Evolutionary conservation across 2,329 filamentous ascomycete species (phyloP).

Genomic region (Drechmeria coniospora): DNA sequence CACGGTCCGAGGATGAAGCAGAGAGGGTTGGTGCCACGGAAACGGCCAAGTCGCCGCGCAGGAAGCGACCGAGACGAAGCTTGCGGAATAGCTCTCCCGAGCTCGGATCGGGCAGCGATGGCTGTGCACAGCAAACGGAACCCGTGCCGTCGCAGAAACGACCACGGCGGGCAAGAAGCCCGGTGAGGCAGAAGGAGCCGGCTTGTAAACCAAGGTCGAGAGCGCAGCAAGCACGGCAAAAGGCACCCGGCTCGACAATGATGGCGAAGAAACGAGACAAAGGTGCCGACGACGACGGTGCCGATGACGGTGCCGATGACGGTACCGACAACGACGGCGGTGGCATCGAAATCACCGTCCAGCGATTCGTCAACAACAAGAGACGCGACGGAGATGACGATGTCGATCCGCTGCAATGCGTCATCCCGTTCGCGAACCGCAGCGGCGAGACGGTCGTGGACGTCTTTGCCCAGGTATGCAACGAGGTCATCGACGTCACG

Average conservation of each 20-base stretch:
- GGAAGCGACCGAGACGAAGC: conserved; percentile 26
- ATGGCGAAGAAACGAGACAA: conserved; percentile 6
- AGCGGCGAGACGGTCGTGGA: conserved; percentile 46
- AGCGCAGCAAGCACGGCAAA: background rate
- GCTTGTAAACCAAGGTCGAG: conserved; percentile 9
- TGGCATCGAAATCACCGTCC: conserved; percentile 40
- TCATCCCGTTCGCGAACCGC: conserved; percentile 38
- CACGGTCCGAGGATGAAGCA: conserved; percentile 19
- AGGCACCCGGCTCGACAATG: conserved; percentile 1
- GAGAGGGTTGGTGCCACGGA: conserved; percentile 28
- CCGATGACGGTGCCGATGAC: conserved; percentile 9
- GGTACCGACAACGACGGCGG: conserved; percentile 9
- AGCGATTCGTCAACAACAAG: conserved; percentile 38
- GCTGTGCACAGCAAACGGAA: conserved; percentile 9
- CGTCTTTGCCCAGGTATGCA: conserved; percentile 44
- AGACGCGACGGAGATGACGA: conserved; percentile 24
- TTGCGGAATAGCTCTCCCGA: conserved; percentile 24
- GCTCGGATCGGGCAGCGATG: conserved; percentile 19
- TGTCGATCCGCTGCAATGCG: conserved; percentile 29
- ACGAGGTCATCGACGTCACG: conserved; percentile 40
- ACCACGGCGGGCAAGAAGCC: conserved; percentile 21
- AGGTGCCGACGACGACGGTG: conserved; percentile 9
- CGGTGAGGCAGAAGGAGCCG: conserved; percentile 25
- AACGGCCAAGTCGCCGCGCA: conserved; percentile 24
- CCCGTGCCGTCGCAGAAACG: conserved; percentile 20